phyloP scores from a whole-genome alignment of 108 stramenopile species.

The Conticribra guillardii region DNA sequence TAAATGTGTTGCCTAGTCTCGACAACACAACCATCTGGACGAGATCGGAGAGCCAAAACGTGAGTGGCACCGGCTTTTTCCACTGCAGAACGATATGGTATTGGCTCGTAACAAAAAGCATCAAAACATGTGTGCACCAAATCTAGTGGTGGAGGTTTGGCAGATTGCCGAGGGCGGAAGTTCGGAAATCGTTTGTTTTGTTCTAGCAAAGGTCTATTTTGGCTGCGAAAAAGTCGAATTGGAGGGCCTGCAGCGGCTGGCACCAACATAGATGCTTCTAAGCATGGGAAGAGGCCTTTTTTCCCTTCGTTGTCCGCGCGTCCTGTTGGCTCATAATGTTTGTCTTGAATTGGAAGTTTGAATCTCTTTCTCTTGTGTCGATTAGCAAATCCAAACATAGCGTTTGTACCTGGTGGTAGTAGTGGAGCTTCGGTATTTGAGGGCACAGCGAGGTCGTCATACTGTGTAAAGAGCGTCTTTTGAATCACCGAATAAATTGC shows the following conservation, averaged over 20 bases:
- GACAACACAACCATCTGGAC: slow-evolving; percentile 51
- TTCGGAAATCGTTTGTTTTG: slow-evolving; percentile 25
- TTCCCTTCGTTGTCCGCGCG: slow-evolving; percentile 41
- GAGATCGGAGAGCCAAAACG: slow-evolving; percentile 50
- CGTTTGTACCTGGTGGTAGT: slow-evolving; percentile 43
- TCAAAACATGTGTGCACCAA: slow-evolving; percentile 49
- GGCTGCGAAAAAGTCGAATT: slow-evolving; percentile 47
- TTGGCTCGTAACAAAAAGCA: slow-evolving; percentile 57
- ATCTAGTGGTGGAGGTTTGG: slow-evolving; percentile 5
- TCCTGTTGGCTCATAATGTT: slow-evolving; percentile 35
- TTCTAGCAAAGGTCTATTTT: slow-evolving; percentile 34
- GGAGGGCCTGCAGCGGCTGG: slow-evolving; percentile 56
- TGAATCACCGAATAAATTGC: slow-evolving; percentile 21
- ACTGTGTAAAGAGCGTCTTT: slow-evolving; percentile 12
- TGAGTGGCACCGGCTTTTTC: slow-evolving; percentile 56
- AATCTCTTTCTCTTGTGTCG: slow-evolving; percentile 14
- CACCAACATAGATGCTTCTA: slow-evolving; percentile 53
- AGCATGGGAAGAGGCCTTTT: slow-evolving; percentile 50
- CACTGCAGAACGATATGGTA: slow-evolving; percentile 56
- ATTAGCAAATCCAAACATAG: slow-evolving; percentile 42
- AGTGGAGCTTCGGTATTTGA: slow-evolving; percentile 3
- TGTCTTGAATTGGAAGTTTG: slow-evolving; percentile 12
- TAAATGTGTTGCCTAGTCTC: slow-evolving; percentile 54
- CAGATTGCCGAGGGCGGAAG: slow-evolving; percentile 16
- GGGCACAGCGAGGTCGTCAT: background rate